Conservation (phyloP, 345 rosid species). For the Populus alba region DNA sequence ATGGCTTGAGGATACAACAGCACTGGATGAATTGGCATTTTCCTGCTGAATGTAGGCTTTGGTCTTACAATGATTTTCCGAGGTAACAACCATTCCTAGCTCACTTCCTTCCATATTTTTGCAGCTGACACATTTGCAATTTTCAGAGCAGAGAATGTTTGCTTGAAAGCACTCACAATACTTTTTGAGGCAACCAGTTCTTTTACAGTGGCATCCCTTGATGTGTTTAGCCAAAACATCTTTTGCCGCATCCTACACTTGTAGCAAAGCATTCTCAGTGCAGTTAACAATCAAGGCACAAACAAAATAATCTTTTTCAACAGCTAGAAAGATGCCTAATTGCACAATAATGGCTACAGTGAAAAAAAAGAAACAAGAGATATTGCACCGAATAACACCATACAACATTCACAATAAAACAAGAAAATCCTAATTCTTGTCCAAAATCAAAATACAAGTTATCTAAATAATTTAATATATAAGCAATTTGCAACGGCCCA, state of each 20-base stretch:
- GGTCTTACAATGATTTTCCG: not conserved
- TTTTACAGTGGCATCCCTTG: slow-evolving; percentile 59
- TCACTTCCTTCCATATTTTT: slow-evolving; percentile 7
- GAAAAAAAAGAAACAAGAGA: too few species aligned
- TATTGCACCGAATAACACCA: too few species aligned
- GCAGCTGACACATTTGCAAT: slow-evolving; percentile 46
- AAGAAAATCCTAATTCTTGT: too few species aligned
- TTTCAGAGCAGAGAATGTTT: slow-evolving; percentile 43
- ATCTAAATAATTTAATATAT: not conserved
- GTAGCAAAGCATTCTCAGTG: slow-evolving; percentile 12
- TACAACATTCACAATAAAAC: too few species aligned
- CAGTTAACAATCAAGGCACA: not conserved
- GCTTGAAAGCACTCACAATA: slow-evolving; percentile 67
- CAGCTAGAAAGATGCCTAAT: too few species aligned
- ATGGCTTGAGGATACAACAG: slow-evolving; percentile 20
- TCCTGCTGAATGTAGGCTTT: slow-evolving; percentile 20
- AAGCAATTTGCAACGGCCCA: too few species aligned
- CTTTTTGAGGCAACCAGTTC: slow-evolving; percentile 45
- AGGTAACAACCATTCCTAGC: not conserved
- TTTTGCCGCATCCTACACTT: slow-evolving; percentile 25
- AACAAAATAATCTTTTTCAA: not conserved
- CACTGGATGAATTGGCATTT: slow-evolving; percentile 17
- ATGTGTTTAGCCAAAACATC: slow-evolving; percentile 33
- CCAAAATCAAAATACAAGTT: too few species aligned
- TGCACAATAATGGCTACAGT: too few species aligned